Evolutionary conservation across 108 stramenopile genomes (phyloP).

Genomic region (Craspedostauros australis): DNA sequence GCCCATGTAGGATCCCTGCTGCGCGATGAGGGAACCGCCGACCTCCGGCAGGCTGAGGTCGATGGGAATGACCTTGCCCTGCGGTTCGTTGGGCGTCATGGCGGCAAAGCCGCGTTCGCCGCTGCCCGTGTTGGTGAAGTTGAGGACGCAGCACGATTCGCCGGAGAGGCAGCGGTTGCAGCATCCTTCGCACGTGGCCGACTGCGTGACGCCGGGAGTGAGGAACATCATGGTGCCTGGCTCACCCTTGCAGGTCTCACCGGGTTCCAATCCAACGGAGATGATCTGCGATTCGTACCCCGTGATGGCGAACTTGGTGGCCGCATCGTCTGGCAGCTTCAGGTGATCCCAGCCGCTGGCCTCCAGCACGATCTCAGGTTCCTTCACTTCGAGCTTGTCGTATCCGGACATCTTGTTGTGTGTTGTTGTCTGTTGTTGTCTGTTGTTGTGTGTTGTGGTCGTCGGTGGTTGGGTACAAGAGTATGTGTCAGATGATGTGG

Average conservation of each 20-base stretch:
- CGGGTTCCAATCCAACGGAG: conserved; percentile 21
- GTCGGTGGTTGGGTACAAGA: background rate
- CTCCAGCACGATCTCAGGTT: conserved; percentile 19
- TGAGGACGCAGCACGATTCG: conserved; percentile 39
- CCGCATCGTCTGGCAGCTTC: conserved; percentile 4
- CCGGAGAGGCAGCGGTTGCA: conserved; percentile 33
- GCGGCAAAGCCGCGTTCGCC: conserved; percentile 25
- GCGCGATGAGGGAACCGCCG: conserved; percentile 26
- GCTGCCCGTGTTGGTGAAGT: conserved; percentile 24
- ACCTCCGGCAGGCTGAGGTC: conserved; percentile 24
- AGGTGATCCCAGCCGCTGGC: conserved; percentile 33
- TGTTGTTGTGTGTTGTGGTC: no score
- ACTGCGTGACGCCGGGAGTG: conserved; percentile 8
- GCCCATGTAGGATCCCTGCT: conserved; percentile 48
- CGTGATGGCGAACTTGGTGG: conserved; percentile 20
- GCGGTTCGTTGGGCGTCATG: conserved; percentile 41
- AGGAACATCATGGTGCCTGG: conserved; percentile 62
- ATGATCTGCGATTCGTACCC: conserved; percentile 35
- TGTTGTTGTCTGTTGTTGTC: no score
- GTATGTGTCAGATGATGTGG: background rate
- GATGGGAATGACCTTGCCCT: conserved; percentile 50
- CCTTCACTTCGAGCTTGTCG: no score
- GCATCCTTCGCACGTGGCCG: conserved; percentile 25
- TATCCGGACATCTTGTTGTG: no score
- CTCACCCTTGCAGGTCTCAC: conserved; percentile 38